These are phyloP conservation scores for Lepidium africanum DNA, from an alignment of 345 rosid species.

Conservation along the genomic window DNA sequence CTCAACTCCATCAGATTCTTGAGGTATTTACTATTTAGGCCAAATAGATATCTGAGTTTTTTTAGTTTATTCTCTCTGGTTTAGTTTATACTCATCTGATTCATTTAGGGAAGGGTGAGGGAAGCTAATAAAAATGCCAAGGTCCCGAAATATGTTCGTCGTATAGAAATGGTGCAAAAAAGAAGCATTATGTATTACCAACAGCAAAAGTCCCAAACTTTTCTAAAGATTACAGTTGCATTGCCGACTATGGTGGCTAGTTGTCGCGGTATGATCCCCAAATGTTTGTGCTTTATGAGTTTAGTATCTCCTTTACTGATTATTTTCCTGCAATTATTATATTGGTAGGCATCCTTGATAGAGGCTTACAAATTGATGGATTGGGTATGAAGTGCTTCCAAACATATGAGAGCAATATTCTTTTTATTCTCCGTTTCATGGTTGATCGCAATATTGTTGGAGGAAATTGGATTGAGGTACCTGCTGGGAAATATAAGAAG, in stretches of 20 bases:
- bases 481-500: conserved; percentile 74
- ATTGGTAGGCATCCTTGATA: conserved; percentile 81
- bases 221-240: conserved; percentile 87
- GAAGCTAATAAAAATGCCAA: conserved; percentile 57
- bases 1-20: conserved; percentile 64
- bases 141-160: conserved; percentile 51
- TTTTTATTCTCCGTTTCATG: conserved; percentile 95
- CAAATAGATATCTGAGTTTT: neutral
- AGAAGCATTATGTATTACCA: conserved; percentile 93
- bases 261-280: conserved; percentile 63
- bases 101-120: conserved; percentile 69
- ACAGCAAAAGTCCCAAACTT: conserved; percentile 65
- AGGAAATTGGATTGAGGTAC: conserved; percentile 97
- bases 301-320: neutral
- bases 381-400: conserved; percentile 83
- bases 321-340: neutral
- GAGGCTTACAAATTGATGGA: conserved; percentile 91
- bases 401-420: conserved; percentile 94
- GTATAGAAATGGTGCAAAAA: conserved; percentile 67
- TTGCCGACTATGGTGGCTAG: conserved; percentile 87
- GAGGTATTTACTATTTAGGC: conserved; percentile 50
- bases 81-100: neutral
- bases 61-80: neutral
- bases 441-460: conserved; percentile 81
- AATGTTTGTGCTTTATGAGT: conserved; percentile 2